A percentile compares a stretch with the other conserved stretches of the same genome.
phyloP scores from a whole-genome alignment of 2,329 filamentous ascomycete species.

The Xylogone sp. region DNA sequence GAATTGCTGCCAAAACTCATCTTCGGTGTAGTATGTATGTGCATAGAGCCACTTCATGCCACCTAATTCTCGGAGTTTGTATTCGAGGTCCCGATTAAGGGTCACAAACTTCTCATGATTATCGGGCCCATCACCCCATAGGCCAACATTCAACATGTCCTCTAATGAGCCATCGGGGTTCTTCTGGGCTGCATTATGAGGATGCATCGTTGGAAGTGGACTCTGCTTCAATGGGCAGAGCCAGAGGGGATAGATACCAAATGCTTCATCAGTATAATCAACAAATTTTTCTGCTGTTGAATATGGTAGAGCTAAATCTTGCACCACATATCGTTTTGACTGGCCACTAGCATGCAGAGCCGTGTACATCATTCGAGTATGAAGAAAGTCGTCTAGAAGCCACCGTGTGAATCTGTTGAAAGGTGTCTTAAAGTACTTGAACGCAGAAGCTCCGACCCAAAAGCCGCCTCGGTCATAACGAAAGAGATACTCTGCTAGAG shows the following conservation, averaged over 20 bases:
- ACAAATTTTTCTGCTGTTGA: conserved; percentile 44
- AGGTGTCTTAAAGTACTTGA: conserved; percentile 53
- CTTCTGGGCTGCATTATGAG: conserved; percentile 13
- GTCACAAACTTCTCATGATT: conserved; percentile 52
- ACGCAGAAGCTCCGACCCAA: conserved; percentile 62
- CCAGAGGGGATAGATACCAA: conserved; percentile 40
- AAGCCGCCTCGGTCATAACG: conserved; percentile 62
- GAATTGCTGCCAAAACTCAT: conserved; percentile 66
- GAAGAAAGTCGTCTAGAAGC: conserved; percentile 55
- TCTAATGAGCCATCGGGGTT: conserved; percentile 3
- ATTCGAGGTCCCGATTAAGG: conserved; percentile 69
- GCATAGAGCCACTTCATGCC: conserved; percentile 87
- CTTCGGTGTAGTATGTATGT: conserved; percentile 73
- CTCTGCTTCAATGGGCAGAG: conserved; percentile 46
- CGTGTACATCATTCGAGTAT: conserved; percentile 57
- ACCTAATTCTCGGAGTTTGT: conserved; percentile 62
- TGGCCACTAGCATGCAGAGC: conserved; percentile 55
- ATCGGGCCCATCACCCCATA: conserved; percentile 74
- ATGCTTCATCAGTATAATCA: conserved; percentile 39
- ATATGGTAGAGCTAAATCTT: conserved; percentile 58
- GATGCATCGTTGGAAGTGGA: conserved; percentile 10
- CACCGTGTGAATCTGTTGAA: conserved; percentile 57
- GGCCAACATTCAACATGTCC: conserved; percentile 58
- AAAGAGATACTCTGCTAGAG: conserved; percentile 52
- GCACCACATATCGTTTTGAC: conserved; percentile 53